These are phyloP conservation scores for Echinochloa phyllopogon DNA, from an alignment of 176 grass and related monocot species.

Conservation along the genomic window DNA sequence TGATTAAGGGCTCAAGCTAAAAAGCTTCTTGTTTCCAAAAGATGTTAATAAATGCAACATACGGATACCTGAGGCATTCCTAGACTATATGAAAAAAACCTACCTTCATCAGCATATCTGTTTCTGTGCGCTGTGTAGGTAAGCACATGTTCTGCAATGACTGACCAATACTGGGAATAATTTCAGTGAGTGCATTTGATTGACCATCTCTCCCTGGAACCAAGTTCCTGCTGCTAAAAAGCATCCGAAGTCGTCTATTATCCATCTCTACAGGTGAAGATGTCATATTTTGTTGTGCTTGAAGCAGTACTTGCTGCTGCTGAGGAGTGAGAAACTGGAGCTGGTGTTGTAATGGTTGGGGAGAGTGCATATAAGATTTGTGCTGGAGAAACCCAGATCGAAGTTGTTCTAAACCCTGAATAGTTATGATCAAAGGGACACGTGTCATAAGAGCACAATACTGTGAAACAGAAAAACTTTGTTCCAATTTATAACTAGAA, in stretches of 20 bases:
- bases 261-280: constrained; percentile 71
- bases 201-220: constrained; percentile 62
- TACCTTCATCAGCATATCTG: constrained; percentile 86
- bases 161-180: constrained; percentile 61
- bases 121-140: constrained; percentile 46
- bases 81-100: constrained; percentile 15
- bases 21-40: neutral
- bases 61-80: neutral
- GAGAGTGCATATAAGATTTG: constrained; percentile 73
- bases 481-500: constrained; percentile 33
- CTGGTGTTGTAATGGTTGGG: constrained; percentile 75
- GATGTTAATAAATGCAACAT: neutral
- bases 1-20: neutral
- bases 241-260: constrained; percentile 72
- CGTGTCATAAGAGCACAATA: constrained; percentile 13
- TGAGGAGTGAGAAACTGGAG: constrained; percentile 82
- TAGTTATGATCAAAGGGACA: constrained; percentile 30
- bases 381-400: constrained; percentile 80
- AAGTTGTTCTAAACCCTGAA: constrained; percentile 84
- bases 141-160: constrained; percentile 58
- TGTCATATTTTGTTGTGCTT: constrained; percentile 76
- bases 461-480: constrained; percentile 15
- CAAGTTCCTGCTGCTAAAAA: constrained; percentile 61
- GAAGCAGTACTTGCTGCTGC: constrained; percentile 81
- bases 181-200: constrained; percentile 54